Conservation (phyloP, 805 yeast genomes). For the Schwanniomyces pseudopolymorphus region DNA sequence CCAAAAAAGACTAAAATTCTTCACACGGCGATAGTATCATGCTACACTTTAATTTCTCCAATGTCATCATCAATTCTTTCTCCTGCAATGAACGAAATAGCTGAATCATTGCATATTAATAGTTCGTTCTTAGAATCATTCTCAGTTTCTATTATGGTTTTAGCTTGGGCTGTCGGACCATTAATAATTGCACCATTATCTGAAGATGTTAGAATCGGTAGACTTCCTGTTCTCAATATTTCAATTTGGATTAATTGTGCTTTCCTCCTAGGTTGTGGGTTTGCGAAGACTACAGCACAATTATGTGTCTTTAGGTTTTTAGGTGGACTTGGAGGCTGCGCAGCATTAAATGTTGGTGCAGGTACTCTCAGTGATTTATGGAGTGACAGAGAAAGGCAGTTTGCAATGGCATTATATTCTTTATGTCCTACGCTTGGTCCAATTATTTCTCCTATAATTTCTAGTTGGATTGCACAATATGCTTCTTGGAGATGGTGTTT, state of each 20-base stretch:
- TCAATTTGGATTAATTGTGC: constrained; percentile 49
- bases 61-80: constrained; percentile 62
- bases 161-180: constrained; percentile 71
- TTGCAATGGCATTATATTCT: constrained; percentile 58
- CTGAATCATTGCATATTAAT: constrained; percentile 43
- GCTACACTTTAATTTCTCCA: constrained; percentile 60
- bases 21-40: constrained; percentile 47
- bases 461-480: constrained; percentile 56
- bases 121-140: constrained; percentile 46
- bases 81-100: constrained; percentile 55
- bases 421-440: constrained; percentile 68
- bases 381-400: constrained; percentile 49
- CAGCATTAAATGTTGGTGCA: constrained; percentile 68
- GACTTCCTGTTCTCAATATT: constrained; percentile 53
- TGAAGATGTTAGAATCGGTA: constrained; percentile 57
- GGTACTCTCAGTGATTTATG: constrained; percentile 66
- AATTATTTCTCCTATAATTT: constrained; percentile 57
- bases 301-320: constrained; percentile 59
- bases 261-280: constrained; percentile 62
- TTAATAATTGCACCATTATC: constrained; percentile 65
- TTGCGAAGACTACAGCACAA: constrained; percentile 58
- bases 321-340: constrained; percentile 68
- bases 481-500: constrained; percentile 68
- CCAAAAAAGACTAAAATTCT: constrained; percentile 35
- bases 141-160: constrained; percentile 63